A percentile compares a stretch with the other conserved stretches of the same genome.
These are phyloP conservation scores for Crotalaria pallida DNA, from an alignment of 306 rosid species.

Conservation along the genomic window DNA sequence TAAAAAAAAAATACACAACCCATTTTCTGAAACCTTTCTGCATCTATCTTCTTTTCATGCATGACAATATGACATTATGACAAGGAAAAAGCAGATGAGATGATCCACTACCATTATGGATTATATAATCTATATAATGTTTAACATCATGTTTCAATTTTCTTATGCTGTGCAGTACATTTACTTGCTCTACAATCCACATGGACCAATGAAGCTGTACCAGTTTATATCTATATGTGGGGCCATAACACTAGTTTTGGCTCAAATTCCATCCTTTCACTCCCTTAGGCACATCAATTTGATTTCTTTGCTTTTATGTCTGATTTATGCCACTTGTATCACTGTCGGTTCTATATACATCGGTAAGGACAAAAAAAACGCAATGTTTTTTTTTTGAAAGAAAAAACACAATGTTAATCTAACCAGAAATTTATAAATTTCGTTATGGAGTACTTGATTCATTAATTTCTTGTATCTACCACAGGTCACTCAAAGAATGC, in stretches of 20 bases:
- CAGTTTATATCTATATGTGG: slow-evolving; percentile 57
- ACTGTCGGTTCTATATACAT: slow-evolving; percentile 50
- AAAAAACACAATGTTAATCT: not conserved
- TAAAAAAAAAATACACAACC: too few species aligned
- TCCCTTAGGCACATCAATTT: slow-evolving; percentile 73
- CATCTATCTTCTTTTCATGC: too few species aligned
- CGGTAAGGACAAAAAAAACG: slow-evolving; percentile 38
- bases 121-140: slow-evolving; percentile 15
- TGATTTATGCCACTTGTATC: slow-evolving; percentile 43
- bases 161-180: slow-evolving; percentile 42
- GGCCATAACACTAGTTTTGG: slow-evolving; percentile 41
- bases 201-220: slow-evolving; percentile 64
- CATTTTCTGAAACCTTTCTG: too few species aligned
- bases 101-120: not conserved
- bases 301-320: slow-evolving; percentile 49
- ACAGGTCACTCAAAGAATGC: slow-evolving; percentile 60
- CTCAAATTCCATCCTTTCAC: slow-evolving; percentile 88
- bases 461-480: slow-evolving; percentile 11
- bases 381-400: not conserved
- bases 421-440: slow-evolving; percentile 33
- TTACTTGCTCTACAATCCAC: slow-evolving; percentile 54
- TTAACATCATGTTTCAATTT: slow-evolving; percentile 17
- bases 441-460: slow-evolving; percentile 14
- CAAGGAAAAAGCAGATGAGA: too few species aligned
- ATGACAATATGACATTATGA: too few species aligned